phyloP scores from a whole-genome alignment of 1,284 basidiomycete genomes.

The Tilletia horrida region DNA sequence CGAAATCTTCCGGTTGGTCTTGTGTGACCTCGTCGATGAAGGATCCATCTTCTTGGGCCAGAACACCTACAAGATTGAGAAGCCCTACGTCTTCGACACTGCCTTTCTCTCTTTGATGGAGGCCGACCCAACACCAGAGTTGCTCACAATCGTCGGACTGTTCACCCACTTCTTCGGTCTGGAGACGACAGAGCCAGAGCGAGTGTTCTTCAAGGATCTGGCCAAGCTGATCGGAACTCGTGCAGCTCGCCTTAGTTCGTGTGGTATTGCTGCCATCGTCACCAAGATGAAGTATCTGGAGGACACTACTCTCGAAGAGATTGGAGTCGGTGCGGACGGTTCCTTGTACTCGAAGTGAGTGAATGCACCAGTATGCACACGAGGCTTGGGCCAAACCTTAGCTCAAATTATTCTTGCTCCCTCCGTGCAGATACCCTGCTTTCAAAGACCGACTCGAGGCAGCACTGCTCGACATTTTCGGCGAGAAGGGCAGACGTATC shows the following conservation, averaged over 20 bases:
- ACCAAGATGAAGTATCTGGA: conserved; percentile 51
- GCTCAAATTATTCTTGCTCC: not conserved
- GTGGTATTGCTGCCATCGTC: conserved; percentile 51
- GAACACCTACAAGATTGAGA: conserved; percentile 93
- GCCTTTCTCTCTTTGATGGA: conserved; percentile 96
- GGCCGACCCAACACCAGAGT: conserved; percentile 95
- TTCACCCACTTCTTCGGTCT: conserved; percentile 63
- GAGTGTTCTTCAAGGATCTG: conserved; percentile 61
- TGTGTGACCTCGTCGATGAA: conserved; percentile 93
- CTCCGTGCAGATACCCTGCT: conserved; percentile 36
- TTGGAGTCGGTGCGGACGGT: conserved; percentile 49
- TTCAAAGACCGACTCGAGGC: conserved; percentile 49
- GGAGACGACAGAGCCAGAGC: conserved; percentile 50
- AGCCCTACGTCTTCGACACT: conserved; percentile 86
- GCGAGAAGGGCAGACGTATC: conserved; percentile 45
- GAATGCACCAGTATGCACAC: not conserved
- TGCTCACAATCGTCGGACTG: conserved; percentile 91
- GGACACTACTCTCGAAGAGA: conserved; percentile 29
- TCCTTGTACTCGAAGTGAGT: conserved; percentile 43
- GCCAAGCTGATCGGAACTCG: conserved; percentile 61
- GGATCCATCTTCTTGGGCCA: conserved; percentile 96
- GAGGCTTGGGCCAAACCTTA: not conserved
- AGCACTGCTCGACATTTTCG: conserved; percentile 53
- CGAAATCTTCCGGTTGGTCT: conserved; percentile 87
- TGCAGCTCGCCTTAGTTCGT: conserved; percentile 49